These are phyloP conservation scores for Agastache rugosa DNA, from an alignment of 257 asterid genomes.

Conservation along the genomic window DNA sequence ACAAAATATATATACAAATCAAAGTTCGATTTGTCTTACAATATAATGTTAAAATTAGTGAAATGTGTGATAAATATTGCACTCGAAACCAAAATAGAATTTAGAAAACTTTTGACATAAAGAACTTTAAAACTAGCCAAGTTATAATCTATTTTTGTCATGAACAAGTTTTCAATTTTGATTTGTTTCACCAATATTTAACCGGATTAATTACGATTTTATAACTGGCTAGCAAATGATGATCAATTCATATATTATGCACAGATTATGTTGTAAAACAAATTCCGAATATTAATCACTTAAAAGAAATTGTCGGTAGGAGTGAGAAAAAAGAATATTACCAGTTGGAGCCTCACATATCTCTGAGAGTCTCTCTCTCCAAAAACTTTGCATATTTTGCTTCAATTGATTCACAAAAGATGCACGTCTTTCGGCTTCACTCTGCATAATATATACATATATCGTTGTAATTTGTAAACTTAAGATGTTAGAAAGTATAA, in stretches of 20 bases:
- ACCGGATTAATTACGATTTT: too few species aligned
- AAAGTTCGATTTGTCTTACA: too few species aligned
- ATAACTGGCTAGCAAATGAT: too few species aligned
- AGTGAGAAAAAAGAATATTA: not conserved
- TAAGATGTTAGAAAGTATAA: too few species aligned
- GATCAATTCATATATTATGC: too few species aligned
- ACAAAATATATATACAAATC: too few species aligned
- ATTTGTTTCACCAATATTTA: too few species aligned
- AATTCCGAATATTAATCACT: not conserved
- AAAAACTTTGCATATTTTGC: not conserved
- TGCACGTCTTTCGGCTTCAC: not conserved
- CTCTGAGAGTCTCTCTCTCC: constrained; percentile 16
- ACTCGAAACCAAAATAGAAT: not conserved
- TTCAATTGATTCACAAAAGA: not conserved
- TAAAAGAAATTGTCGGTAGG: not conserved
- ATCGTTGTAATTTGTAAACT: not conserved
- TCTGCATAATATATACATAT: not conserved
- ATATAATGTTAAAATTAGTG: not conserved
- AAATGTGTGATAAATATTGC: not conserved
- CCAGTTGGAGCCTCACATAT: constrained; percentile 5
- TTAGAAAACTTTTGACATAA: too few species aligned
- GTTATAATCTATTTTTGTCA: not conserved
- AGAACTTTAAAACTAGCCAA: not conserved
- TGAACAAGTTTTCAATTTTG: too few species aligned
- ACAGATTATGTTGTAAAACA: too few species aligned